Percentiles rank a stretch among this genome's conserved stretches.
These are phyloP conservation scores for Erodium moschatum DNA, from an alignment of 441 rosid species.

Conservation along the genomic window DNA sequence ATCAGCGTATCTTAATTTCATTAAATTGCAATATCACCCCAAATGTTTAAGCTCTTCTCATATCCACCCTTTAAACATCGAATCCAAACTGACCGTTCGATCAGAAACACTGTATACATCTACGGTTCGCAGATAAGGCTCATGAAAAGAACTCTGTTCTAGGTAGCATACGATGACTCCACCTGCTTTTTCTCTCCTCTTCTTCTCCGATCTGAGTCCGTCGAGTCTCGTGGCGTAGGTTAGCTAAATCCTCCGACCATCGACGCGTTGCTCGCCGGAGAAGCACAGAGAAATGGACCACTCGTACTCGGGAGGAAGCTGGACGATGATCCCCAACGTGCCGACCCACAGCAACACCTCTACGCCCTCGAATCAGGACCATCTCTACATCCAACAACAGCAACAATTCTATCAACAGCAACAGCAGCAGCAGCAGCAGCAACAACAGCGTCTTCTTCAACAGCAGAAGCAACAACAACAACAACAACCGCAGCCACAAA, in stretches of 20 bases:
- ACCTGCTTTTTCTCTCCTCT: background rate
- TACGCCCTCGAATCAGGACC: constrained; percentile 64
- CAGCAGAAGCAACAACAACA: constrained; percentile 18
- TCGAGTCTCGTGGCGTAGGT: constrained; percentile 1
- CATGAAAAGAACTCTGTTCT: background rate
- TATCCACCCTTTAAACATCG: too few relatives aligned
- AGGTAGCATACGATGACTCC: background rate
- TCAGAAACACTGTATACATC: background rate
- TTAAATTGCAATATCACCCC: too few relatives aligned
- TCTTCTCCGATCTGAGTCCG: background rate
- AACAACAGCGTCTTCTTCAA: constrained; percentile 17
- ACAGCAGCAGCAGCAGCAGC: constrained; percentile 24
- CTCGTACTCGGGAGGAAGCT: constrained; percentile 40
- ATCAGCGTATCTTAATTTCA: too few relatives aligned
- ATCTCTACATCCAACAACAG: constrained; percentile 33
- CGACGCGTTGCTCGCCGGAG: background rate
- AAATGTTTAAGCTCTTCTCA: too few relatives aligned
- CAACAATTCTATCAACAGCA: constrained; percentile 24
- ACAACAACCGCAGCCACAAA: too few relatives aligned
- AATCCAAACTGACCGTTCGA: background rate
- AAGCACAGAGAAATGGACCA: constrained; percentile 35
- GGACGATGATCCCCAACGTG: constrained; percentile 58
- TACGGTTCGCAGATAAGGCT: background rate
- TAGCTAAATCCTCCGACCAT: background rate
- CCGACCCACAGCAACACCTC: constrained; percentile 46